Conservation (phyloP, 2,329 filamentous ascomycete genomes). For the Cryoendolithus antarcticus region DNA sequence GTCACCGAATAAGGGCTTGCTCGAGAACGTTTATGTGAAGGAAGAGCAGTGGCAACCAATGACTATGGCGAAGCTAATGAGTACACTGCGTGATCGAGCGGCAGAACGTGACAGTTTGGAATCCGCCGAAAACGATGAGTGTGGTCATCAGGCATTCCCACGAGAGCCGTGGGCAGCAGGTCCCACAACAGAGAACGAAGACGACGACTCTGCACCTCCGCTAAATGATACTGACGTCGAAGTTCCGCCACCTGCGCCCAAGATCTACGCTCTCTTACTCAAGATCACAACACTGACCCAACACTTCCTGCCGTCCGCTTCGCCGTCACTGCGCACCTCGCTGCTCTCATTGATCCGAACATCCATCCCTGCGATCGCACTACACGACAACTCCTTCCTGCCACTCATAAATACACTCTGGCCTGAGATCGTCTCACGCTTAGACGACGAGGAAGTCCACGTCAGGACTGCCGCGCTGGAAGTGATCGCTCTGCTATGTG, state of each 20-base stretch:
- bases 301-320: slow-evolving; percentile 78
- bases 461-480: slow-evolving; percentile 59
- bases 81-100: slow-evolving; percentile 8
- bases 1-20: slow-evolving; percentile 22
- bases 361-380: slow-evolving; percentile 58
- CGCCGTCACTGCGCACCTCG: slow-evolving; percentile 63
- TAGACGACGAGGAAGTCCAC: slow-evolving; percentile 55
- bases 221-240: slow-evolving; percentile 14
- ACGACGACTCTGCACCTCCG: slow-evolving; percentile 6
- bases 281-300: slow-evolving; percentile 76
- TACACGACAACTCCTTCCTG: slow-evolving; percentile 70
- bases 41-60: slow-evolving; percentile 12
- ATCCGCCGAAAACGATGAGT: slow-evolving; percentile 20
- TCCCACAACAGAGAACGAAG: slow-evolving; percentile 23
- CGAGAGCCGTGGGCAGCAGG: slow-evolving; percentile 17
- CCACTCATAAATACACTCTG: slow-evolving; percentile 84
- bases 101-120: slow-evolving; percentile 3
- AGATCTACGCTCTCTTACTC: slow-evolving; percentile 68
- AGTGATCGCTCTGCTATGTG: slow-evolving; percentile 56
- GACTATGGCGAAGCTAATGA: slow-evolving; percentile 34
- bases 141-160: slow-evolving; percentile 21
- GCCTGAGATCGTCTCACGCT: slow-evolving; percentile 62
- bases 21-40: slow-evolving; percentile 1
- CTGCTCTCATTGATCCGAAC: slow-evolving; percentile 66
- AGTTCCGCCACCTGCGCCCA: slow-evolving; percentile 50